A percentile compares a stretch with the other conserved stretches of the same genome.
Evolutionary conservation across 1,139 yeast genomes (phyloP).

Genomic region (Debaryomyces sp.): DNA sequence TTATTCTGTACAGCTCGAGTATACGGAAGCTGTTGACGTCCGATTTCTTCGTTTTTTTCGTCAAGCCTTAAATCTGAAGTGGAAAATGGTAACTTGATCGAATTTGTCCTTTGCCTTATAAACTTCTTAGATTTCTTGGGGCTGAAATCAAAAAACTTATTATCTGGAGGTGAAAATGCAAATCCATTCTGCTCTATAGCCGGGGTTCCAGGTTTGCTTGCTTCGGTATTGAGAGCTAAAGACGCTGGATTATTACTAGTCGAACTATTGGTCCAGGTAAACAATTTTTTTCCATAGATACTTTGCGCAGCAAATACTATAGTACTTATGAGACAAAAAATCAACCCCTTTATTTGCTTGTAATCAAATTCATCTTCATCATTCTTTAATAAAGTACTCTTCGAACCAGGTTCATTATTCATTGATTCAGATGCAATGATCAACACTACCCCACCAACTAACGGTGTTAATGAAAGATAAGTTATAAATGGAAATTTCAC

Average conservation of each 20-base stretch:
- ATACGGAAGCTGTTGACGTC: constrained; percentile 11
- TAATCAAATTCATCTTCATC: constrained; percentile 19
- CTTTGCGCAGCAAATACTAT: constrained; percentile 44
- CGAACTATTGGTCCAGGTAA: constrained; percentile 34
- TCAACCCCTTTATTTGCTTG: constrained; percentile 31
- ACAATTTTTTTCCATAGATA: constrained; percentile 44
- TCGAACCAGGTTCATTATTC: constrained; percentile 12
- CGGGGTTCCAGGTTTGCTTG: constrained; percentile 20
- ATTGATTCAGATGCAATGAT: constrained; percentile 35
- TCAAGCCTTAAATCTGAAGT: constrained; percentile 36
- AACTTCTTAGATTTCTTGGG: constrained; percentile 9
- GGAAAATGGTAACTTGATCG: constrained; percentile 35
- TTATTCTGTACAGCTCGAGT: constrained; percentile 20
- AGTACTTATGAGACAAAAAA: constrained; percentile 33
- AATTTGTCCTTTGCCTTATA: constrained; percentile 30
- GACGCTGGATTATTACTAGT: constrained; percentile 26
- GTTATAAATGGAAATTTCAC: constrained; percentile 38
- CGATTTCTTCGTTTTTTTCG: constrained; percentile 22
- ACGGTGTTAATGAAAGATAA: constrained; percentile 39
- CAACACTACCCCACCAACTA: constrained; percentile 40
- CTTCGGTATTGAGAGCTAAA: constrained; percentile 31
- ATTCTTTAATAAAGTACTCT: constrained; percentile 12
- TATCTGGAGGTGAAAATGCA: constrained; percentile 9
- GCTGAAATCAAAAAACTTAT: background rate
- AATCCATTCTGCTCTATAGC: constrained; percentile 1